Conservation (phyloP, 345 rosid genomes). For the Populus pruinosa region DNA sequence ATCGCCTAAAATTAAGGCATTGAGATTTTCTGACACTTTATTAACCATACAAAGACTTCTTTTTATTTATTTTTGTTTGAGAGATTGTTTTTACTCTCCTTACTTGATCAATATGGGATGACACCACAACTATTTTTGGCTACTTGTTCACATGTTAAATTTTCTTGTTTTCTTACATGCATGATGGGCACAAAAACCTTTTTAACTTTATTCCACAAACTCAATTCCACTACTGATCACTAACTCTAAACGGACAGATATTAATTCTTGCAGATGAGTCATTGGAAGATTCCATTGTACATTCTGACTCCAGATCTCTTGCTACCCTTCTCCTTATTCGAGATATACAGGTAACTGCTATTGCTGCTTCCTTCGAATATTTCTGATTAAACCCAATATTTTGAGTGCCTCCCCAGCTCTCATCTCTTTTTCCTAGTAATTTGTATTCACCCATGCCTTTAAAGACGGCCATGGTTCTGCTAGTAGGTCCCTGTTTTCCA, state of each 20-base stretch:
- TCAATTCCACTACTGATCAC: constrained; percentile 26
- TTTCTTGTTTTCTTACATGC: background rate
- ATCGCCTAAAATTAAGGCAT: too few relatives aligned
- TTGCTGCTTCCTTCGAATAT: background rate
- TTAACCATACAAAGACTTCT: background rate
- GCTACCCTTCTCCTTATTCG: constrained; percentile 96
- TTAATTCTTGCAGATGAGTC: constrained; percentile 97
- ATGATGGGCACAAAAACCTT: background rate
- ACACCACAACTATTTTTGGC: background rate
- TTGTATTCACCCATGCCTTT: background rate
- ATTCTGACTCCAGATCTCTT: constrained; percentile 89
- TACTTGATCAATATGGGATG: background rate
- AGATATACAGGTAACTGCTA: constrained; percentile 69
- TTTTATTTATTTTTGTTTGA: too few relatives aligned
- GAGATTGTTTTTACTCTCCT: background rate
- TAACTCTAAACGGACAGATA: constrained; percentile 71
- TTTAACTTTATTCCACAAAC: background rate
- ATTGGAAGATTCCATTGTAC: constrained; percentile 84
- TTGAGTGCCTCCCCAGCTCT: background rate
- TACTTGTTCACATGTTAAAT: background rate
- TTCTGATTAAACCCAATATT: background rate
- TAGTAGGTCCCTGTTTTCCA: background rate
- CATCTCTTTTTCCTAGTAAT: background rate
- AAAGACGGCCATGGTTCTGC: background rate
- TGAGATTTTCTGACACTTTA: too few relatives aligned